Conservation (phyloP, 352 stramenopile genomes). For the Phytophthora hybrid region DNA sequence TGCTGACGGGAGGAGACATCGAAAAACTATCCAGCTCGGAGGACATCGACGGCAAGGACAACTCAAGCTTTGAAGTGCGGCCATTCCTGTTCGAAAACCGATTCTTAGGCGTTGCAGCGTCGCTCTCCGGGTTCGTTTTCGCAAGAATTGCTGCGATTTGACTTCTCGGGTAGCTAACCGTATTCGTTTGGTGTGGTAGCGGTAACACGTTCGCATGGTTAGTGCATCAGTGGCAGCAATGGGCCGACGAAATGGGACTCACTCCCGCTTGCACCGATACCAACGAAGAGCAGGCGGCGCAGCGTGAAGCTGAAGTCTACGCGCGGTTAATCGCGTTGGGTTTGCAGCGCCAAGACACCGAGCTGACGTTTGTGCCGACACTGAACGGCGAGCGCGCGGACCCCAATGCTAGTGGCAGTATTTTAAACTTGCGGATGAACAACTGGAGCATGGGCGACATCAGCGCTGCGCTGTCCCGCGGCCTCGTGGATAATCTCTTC, state of each 20-base stretch:
- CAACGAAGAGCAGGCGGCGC: slow-evolving; percentile 25
- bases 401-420: slow-evolving; percentile 46
- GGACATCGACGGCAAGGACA: slow-evolving; percentile 5
- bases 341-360: slow-evolving; percentile 54
- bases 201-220: slow-evolving; percentile 80
- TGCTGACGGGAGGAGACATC: slow-evolving; percentile 54
- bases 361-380: slow-evolving; percentile 68
- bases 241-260: slow-evolving; percentile 59
- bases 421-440: slow-evolving; percentile 59
- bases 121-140: slow-evolving; percentile 67
- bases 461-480: slow-evolving; percentile 66
- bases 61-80: slow-evolving; percentile 74
- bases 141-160: neutral
- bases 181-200: slow-evolving; percentile 31
- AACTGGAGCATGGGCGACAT: slow-evolving; percentile 84
- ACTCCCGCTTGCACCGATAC: slow-evolving; percentile 11
- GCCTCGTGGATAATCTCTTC: slow-evolving; percentile 79
- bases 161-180: neutral
- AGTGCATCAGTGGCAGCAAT: slow-evolving; percentile 65
- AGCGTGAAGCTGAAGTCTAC: slow-evolving; percentile 50
- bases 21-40: slow-evolving; percentile 25
- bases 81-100: slow-evolving; percentile 68
- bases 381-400: slow-evolving; percentile 72
- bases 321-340: slow-evolving; percentile 64
- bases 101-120: slow-evolving; percentile 75